phyloP scores from a whole-genome alignment of 108 stramenopile species.

The Nannochloropsis salina region DNA sequence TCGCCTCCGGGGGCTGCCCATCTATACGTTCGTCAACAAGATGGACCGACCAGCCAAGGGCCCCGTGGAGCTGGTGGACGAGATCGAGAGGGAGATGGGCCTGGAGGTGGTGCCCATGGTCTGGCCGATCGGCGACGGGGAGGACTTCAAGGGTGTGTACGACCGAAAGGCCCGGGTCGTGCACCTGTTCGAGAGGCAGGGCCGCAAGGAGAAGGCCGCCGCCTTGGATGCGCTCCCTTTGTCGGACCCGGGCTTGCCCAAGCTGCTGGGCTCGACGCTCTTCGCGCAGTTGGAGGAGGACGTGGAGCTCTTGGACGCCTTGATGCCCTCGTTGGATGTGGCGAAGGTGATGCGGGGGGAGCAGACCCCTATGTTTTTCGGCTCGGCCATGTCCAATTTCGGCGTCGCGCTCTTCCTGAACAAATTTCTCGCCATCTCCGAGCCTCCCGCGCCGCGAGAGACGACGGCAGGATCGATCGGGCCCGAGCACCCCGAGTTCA shows the following conservation, averaged over 20 bases:
- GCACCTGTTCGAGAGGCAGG: constrained; percentile 71
- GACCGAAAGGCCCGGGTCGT: constrained; percentile 71
- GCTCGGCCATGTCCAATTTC: constrained; percentile 88
- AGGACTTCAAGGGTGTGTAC: constrained; percentile 81
- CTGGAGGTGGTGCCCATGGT: constrained; percentile 77
- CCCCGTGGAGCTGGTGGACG: constrained; percentile 90
- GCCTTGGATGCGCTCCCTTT: constrained; percentile 35
- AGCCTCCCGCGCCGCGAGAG: constrained; percentile 40
- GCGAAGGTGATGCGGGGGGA: constrained; percentile 72
- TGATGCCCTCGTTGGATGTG: constrained; percentile 76
- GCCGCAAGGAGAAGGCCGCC: constrained; percentile 43
- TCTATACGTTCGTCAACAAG: constrained; percentile 90
- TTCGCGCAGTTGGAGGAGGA: constrained; percentile 83
- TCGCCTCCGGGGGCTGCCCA: constrained; percentile 51
- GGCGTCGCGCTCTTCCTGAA: constrained; percentile 71
- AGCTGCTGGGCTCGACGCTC: constrained; percentile 68
- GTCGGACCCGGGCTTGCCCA: constrained; percentile 61
- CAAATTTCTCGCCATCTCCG: constrained; percentile 45
- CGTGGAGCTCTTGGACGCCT: constrained; percentile 69
- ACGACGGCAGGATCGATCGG: constrained; percentile 47
- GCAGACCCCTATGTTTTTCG: constrained; percentile 87
- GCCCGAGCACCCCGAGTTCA: constrained; percentile 76
- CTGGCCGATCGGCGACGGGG: constrained; percentile 96
- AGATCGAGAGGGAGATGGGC: constrained; percentile 84
- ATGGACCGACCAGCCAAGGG: constrained; percentile 84